Base-by-base conservation (phyloP, 2,329 filamentous ascomycete species). In the Mycosphaerella sp. region DNA sequence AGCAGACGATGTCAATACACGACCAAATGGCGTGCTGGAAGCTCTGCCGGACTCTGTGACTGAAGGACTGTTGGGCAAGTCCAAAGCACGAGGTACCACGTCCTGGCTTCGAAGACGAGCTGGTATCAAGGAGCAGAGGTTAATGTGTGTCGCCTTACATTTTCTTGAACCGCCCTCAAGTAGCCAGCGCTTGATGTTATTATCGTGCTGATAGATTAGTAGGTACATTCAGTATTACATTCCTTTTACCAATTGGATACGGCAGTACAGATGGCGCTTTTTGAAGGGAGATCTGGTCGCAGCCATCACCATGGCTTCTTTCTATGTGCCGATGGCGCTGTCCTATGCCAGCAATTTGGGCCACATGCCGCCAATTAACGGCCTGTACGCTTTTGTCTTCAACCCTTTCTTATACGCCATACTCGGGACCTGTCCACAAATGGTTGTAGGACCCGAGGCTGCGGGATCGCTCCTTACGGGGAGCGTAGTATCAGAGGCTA, bases 261-360 rank as follows among this genome's bases (percentile, higher is more conserved):
- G 76, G 46, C 88, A 95, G 71, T 98, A 98, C 70, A 82, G 80
- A 61, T 84, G 82, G 78, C 79, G 81, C 3, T 95, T 87, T 70
- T 70, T 97, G 42, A 81, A 85, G 61, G 93, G 93, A 42, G 93
- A 98, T 69, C 72, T 97, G 14, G 76, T 95, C 12, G 86, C 91
- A 7, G 90, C 91, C 43, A 69, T 97, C 56, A 97, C 93, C n/a
- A 85, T 98, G 74, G 88, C 91, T n/a, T 95, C 90, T 21, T 93
- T 98, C 73, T 98, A 98, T 69, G 86, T 98, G 34, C 93, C 93
- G 45, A 96, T 98, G 90, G 86, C 89, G 0, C 79, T 98, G 12
- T 97, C 93, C 0, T 85, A 94, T 58, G 89, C 93, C 49, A 83
- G 88, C 36, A 97, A 97, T 65, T 82, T 98, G 37, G 89, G 86